A percentile compares a stretch with the other conserved stretches of the same genome.
Evolutionary conservation across 2,329 filamentous ascomycete genomes (phyloP).

Genomic region (Penicillium psychrosexuale): DNA sequence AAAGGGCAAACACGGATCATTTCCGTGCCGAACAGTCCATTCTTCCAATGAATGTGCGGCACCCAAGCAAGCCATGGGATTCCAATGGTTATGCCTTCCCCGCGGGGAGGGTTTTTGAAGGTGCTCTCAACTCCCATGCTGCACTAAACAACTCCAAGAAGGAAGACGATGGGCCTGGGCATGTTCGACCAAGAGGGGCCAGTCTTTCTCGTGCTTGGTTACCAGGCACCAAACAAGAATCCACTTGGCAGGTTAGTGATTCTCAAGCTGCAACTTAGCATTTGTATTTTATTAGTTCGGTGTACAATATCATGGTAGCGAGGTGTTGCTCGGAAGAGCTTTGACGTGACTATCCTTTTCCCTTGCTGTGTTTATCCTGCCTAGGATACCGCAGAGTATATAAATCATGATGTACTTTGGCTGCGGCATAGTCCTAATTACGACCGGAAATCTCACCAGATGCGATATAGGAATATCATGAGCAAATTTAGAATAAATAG

Average conservation of each 20-base stretch:
- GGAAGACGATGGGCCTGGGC: constrained; percentile 47
- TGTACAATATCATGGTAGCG: constrained; percentile 20
- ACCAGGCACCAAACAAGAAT: constrained; percentile 78
- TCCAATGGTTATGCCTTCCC: constrained; percentile 39
- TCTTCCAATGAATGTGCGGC: constrained; percentile 59
- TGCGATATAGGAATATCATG: background rate
- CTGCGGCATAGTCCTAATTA: background rate
- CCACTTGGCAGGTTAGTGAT: constrained; percentile 67
- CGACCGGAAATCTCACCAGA: background rate
- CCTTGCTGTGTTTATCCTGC: background rate
- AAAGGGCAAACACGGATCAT: constrained; percentile 63
- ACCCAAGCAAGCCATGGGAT: constrained; percentile 37
- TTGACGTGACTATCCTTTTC: background rate
- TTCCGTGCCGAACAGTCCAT: constrained; percentile 62
- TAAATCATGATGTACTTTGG: too few species aligned
- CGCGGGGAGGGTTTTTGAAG: constrained; percentile 20
- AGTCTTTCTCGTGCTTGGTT: constrained; percentile 57
- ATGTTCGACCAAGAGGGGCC: constrained; percentile 38
- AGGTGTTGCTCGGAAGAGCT: background rate
- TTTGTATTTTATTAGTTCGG: constrained; percentile 1
- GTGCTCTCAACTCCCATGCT: constrained; percentile 16
- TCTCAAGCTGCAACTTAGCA: constrained; percentile 26
- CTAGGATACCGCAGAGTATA: background rate
- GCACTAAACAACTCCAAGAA: constrained; percentile 37
- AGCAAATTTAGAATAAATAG: too few species aligned